Base-by-base conservation (phyloP, 177 flowering plant species). In the Vitis hybrid region DNA sequence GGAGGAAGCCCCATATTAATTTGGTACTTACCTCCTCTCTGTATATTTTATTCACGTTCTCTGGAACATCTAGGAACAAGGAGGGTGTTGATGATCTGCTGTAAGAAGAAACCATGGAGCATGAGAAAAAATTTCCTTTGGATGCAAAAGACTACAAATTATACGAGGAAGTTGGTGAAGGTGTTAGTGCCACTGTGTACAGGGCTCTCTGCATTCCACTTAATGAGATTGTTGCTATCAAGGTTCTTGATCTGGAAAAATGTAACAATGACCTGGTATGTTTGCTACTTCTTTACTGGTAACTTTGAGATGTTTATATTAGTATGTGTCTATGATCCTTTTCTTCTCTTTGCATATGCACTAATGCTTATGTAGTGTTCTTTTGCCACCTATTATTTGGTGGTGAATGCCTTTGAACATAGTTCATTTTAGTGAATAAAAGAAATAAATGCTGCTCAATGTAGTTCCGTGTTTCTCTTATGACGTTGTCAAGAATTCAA, bases 131-230 rank as follows among this genome's bases (percentile, higher is more conserved):
- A 74, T 93, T 72, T 81, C 98, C 99, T 48, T 72, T 89, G 68
- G 66, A 80, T 80, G 81, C 98, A n/a, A 78, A 85, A 67, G 93
- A 91, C 64, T 95, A 95, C 77, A 85, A 84, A 70, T 77, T 91
- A 71, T 91, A 83, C 65, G 99, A 95, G 81, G 99, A 90, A 75
- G 88, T 93, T 76, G 99, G 99, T 66, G 93, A 93, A 71, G 99
- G 99, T 56, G 97, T 91, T 72, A 93, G 97, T 72, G 98, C 99
- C 21, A 84, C 88, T 39, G 98, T 95, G 13, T 85, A 86, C 73
- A 81, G 97, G 77, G 99, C 99, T 74, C 87, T 91, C 51, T 95
- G 98, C 79, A 58, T 89, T 70, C 97, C 98, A 2, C 83, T 90
- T 45, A 89, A 95, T 77, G 91, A 88, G 79, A 81, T 77, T 66